These are phyloP conservation scores for Aspergillus carbonarius DNA, from an alignment of 2,329 filamentous ascomycete genomes.

Conservation along the genomic window DNA sequence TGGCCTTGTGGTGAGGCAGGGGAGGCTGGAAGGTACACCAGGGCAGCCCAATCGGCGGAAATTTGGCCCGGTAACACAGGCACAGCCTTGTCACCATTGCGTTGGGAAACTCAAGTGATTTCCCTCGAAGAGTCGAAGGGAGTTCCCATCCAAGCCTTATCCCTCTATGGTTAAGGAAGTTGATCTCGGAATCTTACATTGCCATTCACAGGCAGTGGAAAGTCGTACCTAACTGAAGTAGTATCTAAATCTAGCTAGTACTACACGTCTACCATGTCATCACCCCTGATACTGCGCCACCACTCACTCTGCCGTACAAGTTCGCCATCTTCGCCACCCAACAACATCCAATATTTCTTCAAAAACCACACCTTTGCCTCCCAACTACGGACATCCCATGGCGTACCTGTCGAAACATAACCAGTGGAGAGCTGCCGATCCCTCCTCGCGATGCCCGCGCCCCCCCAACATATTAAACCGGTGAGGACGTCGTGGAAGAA, in stretches of 20 bases:
- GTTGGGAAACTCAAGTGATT: no score
- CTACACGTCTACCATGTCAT: conserved; percentile 9
- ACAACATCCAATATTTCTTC: conserved; percentile 41
- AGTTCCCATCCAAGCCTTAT: no score
- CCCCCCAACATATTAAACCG: conserved; percentile 22
- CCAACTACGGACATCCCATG: conserved; percentile 49
- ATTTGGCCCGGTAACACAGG: no score
- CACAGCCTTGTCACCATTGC: no score
- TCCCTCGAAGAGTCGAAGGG: no score
- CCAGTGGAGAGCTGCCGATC: conserved; percentile 17
- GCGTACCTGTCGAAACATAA: conserved; percentile 33
- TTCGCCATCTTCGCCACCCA: conserved; percentile 40
- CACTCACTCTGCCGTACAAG: conserved; percentile 28
- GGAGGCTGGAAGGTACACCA: no score
- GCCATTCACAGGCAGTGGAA: no score
- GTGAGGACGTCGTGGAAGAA: conserved; percentile 17
- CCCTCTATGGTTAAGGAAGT: no score
- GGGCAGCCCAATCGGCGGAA: no score
- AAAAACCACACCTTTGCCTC: conserved; percentile 48
- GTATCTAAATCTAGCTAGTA: neutral
- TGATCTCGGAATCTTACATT: no score
- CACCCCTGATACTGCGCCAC: conserved; percentile 23
- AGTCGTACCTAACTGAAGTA: no score
- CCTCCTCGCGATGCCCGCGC: conserved; percentile 13
- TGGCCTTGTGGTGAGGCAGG: no score